Percentiles rank a stretch among this genome's conserved stretches.
These are phyloP conservation scores for Centaurea solstitialis DNA, from an alignment of 129 eudicot genomes.

Conservation along the genomic window DNA sequence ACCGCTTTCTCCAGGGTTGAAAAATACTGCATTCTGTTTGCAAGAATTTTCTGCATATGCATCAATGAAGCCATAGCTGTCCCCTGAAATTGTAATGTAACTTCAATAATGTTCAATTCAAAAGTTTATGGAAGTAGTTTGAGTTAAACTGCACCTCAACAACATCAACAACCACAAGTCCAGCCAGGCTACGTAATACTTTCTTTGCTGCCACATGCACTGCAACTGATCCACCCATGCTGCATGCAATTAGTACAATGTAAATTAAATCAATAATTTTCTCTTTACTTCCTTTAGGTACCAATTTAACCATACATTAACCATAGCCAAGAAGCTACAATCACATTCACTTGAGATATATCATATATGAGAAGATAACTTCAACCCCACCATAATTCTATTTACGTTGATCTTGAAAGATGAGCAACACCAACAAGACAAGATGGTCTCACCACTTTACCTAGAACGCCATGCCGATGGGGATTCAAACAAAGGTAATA, in stretches of 20 bases:
- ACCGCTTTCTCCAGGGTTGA: conserved; percentile 89
- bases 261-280: conserved; percentile 2
- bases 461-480: neutral
- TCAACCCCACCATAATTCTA: neutral
- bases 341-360: neutral
- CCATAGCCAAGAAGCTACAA: neutral
- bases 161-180: conserved; percentile 96
- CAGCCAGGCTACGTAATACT: conserved; percentile 75
- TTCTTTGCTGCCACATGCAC: conserved; percentile 94
- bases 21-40: conserved; percentile 79
- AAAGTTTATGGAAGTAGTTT: neutral
- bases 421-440: neutral
- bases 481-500: no score
- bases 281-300: neutral
- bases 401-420: neutral
- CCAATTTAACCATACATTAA: neutral
- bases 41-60: conserved; percentile 91
- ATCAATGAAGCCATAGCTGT: conserved; percentile 96
- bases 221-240: conserved; percentile 99
- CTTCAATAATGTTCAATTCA: conserved; percentile 11
- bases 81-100: conserved; percentile 57
- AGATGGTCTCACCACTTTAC: neutral
- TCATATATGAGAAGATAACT: neutral
- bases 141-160: conserved; percentile 75
- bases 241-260: conserved; percentile 26